Evolutionary conservation across 306 rosid species (phyloP).

Genomic region (Senna tora): DNA sequence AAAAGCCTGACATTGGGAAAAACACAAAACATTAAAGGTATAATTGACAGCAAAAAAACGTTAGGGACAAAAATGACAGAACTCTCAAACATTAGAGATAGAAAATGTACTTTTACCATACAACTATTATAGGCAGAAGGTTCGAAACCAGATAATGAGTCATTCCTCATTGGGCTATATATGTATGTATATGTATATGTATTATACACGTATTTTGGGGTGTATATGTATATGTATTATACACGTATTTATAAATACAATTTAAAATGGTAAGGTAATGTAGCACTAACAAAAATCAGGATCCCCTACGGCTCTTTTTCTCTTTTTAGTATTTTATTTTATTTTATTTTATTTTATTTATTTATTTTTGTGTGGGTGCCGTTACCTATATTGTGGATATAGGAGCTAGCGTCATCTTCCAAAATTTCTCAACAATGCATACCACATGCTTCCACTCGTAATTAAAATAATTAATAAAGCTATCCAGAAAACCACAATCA

Average conservation of each 20-base stretch:
- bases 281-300: conserved; percentile 20
- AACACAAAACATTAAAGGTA: no score
- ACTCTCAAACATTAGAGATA: no score
- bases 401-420: conserved; percentile 15
- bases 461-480: conserved; percentile 2
- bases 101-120: no score
- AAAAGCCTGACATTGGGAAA: no score
- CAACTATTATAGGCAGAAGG: no score
- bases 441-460: conserved; percentile 18
- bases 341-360: background rate
- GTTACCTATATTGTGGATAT: background rate
- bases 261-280: conserved; percentile 17
- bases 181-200: no score
- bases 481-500: conserved; percentile 9
- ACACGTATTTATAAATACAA: conserved; percentile 8
- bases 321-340: conserved; percentile 12
- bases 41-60: no score
- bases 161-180: no score
- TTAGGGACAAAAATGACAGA: no score
- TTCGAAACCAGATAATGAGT: no score
- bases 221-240: background rate
- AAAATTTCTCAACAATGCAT: background rate
- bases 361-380: background rate
- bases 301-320: conserved; percentile 19
- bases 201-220: no score